A percentile compares a stretch with the other conserved stretches of the same genome.
These are phyloP conservation scores for Ophiostoma tasmaniense DNA, from an alignment of 2,329 filamentous ascomycete species.

Conservation along the genomic window DNA sequence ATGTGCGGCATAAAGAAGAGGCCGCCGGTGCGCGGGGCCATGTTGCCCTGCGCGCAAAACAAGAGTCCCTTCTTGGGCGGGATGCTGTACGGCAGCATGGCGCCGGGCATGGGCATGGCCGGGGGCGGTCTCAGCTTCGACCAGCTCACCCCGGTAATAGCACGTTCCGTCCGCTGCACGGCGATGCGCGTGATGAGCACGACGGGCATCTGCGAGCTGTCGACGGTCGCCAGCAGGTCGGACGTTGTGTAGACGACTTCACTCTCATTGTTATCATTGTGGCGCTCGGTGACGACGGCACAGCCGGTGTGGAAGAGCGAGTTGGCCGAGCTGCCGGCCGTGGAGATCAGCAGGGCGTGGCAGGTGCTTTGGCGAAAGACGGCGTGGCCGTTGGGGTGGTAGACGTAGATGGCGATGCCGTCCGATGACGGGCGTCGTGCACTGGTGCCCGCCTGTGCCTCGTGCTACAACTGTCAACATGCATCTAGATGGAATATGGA, in stretches of 20 bases:
- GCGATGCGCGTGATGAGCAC: slow-evolving; percentile 39
- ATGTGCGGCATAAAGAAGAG: slow-evolving; percentile 29
- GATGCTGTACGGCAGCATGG: slow-evolving; percentile 42
- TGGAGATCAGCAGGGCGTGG: slow-evolving; percentile 36
- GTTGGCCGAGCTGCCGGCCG: slow-evolving; percentile 32
- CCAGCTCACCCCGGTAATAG: slow-evolving; percentile 31
- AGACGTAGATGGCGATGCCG: not conserved
- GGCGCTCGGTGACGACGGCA: slow-evolving; percentile 30
- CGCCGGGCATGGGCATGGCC: slow-evolving; percentile 49
- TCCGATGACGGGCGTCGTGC: not conserved
- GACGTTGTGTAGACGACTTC: slow-evolving; percentile 41
- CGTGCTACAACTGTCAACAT: not conserved
- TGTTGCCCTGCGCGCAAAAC: slow-evolving; percentile 24
- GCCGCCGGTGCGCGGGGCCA: slow-evolving; percentile 29
- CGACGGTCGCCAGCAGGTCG: slow-evolving; percentile 32
- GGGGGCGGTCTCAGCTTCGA: slow-evolving; percentile 35
- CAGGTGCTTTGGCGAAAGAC: slow-evolving; percentile 29
- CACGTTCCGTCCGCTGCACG: slow-evolving; percentile 23
- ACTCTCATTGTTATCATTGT: not conserved
- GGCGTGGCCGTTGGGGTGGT: slow-evolving; percentile 16
- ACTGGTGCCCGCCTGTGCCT: not conserved
- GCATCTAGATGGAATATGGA: not conserved
- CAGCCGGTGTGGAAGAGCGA: slow-evolving; percentile 41
- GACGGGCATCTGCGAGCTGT: slow-evolving; percentile 31
- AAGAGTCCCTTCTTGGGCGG: slow-evolving; percentile 30